phyloP scores from a whole-genome alignment of 2,329 filamentous ascomycete species.

The Pezizomycotina sp. region DNA sequence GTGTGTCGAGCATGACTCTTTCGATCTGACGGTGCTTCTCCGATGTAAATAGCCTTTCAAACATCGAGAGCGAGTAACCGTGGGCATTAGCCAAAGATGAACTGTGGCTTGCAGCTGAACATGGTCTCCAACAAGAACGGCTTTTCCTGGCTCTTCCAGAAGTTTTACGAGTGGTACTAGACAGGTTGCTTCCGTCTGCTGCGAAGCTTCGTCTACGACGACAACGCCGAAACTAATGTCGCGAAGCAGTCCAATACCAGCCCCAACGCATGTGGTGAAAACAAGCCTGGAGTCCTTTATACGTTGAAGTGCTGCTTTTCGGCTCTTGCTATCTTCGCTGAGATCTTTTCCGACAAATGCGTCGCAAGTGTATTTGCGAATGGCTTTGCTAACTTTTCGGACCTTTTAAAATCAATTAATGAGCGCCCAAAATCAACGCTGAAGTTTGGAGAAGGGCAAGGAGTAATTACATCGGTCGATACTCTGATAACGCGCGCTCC shows the following conservation, averaged over 20 bases:
- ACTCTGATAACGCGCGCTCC: too few species aligned
- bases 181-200: conserved; percentile 33
- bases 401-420: conserved; percentile 23
- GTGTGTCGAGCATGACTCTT: conserved; percentile 61
- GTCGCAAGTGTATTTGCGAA: conserved; percentile 29
- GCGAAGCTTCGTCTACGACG: conserved; percentile 35
- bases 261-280: conserved; percentile 34
- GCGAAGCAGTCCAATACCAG: conserved; percentile 32
- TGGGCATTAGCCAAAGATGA: conserved; percentile 28
- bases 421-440: background rate
- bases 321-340: conserved; percentile 21
- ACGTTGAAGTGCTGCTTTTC: conserved; percentile 29
- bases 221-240: conserved; percentile 30
- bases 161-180: conserved; percentile 32
- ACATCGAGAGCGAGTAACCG: conserved; percentile 32
- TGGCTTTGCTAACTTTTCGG: conserved; percentile 28
- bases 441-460: background rate
- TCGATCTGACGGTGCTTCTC: conserved; percentile 15
- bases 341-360: conserved; percentile 29
- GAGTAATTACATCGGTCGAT: conserved; percentile 26
- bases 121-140: conserved; percentile 34
- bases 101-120: conserved; percentile 34
- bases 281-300: conserved; percentile 30
- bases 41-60: conserved; percentile 31
- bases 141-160: conserved; percentile 31